These are phyloP conservation scores for Pneumocystis wakefieldiae DNA, from an alignment of 1,139 yeast species.

Conservation along the genomic window DNA sequence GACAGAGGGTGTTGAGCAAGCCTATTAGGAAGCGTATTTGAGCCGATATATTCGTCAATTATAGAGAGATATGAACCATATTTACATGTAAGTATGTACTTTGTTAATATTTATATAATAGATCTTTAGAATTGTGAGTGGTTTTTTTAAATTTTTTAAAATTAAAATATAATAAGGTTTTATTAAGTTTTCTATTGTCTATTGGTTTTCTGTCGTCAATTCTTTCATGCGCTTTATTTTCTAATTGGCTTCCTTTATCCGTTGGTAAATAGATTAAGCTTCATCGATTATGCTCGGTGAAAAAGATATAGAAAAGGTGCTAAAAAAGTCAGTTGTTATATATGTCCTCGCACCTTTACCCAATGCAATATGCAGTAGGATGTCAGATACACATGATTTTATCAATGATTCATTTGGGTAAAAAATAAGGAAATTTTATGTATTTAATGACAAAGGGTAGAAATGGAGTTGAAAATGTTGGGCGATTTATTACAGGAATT, in stretches of 20 bases:
- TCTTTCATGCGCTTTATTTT: conserved; percentile 59
- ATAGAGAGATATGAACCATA: background rate
- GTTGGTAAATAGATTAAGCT: conserved; percentile 28
- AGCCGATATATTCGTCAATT: too few relatives aligned
- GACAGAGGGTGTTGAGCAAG: too few relatives aligned
- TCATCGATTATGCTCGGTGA: background rate
- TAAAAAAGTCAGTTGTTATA: conserved; percentile 23
- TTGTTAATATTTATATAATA: background rate
- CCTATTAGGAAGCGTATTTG: too few relatives aligned
- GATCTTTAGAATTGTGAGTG: background rate
- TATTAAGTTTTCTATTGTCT: conserved; percentile 57
- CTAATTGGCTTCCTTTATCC: conserved; percentile 64
- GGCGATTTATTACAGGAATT: conserved; percentile 54
- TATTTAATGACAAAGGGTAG: background rate
- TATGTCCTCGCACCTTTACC: conserved; percentile 59
- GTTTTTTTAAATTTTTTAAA: background rate
- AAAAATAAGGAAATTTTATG: background rate
- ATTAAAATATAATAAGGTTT: conserved; percentile 25
- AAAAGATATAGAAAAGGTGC: background rate
- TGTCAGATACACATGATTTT: conserved; percentile 32
- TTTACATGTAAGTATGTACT: background rate
- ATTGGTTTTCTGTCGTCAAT: conserved; percentile 64
- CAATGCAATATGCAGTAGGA: conserved; percentile 34
- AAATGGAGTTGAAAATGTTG: conserved; percentile 40
- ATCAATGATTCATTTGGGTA: conserved; percentile 27